A percentile compares a stretch with the other conserved stretches of the same genome.
phyloP scores from a whole-genome alignment of 2,329 filamentous ascomycete species.

The Xylaria sp. region DNA sequence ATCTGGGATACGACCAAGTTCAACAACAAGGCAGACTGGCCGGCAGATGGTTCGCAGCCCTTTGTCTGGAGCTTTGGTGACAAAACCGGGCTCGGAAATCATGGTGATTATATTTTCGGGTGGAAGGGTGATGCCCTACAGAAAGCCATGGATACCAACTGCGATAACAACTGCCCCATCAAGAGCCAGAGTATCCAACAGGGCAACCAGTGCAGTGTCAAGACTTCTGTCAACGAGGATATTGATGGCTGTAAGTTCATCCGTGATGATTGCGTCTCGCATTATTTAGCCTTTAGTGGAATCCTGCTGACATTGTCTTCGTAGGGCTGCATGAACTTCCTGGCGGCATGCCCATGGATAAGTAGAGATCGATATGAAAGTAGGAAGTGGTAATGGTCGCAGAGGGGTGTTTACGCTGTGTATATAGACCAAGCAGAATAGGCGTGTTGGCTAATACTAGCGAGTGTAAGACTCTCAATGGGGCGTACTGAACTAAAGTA shows the following conservation, averaged over 20 bases:
- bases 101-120: conserved; percentile 31
- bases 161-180: conserved; percentile 24
- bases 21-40: conserved; percentile 37
- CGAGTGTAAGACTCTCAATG: too few species aligned
- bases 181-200: conserved; percentile 19
- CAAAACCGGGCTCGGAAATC: conserved; percentile 22
- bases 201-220: conserved; percentile 25
- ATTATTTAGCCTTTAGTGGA: neutral
- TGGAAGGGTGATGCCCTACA: conserved; percentile 29
- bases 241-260: conserved; percentile 28
- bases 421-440: too few species aligned
- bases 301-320: conserved; percentile 2
- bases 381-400: neutral
- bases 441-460: too few species aligned
- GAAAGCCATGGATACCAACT: conserved; percentile 28
- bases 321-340: conserved; percentile 26
- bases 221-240: conserved; percentile 15
- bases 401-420: too few species aligned
- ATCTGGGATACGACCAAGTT: conserved; percentile 51
- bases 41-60: conserved; percentile 37
- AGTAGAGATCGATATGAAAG: neutral
- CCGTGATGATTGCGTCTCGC: neutral
- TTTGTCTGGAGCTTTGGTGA: conserved; percentile 34
- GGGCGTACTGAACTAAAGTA: neutral
- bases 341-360: conserved; percentile 18